Evolutionary conservation across 192 early-diverging fungal genomes (phyloP).

Genomic region (Linnemannia elongata): DNA sequence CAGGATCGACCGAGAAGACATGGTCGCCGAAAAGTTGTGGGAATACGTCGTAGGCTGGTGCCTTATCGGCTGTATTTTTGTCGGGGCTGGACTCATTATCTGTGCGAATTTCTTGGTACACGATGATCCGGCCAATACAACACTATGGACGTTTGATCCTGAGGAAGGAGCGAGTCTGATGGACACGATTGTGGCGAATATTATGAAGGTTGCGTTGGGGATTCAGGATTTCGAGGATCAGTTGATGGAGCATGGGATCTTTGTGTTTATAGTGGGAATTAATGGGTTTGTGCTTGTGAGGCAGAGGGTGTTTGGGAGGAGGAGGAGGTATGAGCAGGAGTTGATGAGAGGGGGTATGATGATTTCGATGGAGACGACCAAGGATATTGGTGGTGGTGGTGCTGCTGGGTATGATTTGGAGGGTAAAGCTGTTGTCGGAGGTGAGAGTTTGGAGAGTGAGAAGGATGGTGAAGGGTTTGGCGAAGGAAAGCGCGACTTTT

Average conservation of each 20-base stretch:
- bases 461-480: slow-evolving; percentile 57
- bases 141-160: slow-evolving; percentile 32
- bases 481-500: slow-evolving; percentile 50
- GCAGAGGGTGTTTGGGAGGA: slow-evolving; percentile 32
- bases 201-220: slow-evolving; percentile 34
- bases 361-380: slow-evolving; percentile 9
- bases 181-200: slow-evolving; percentile 32
- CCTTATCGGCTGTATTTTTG: slow-evolving; percentile 26
- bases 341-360: slow-evolving; percentile 54
- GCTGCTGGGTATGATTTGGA: background rate
- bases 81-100: slow-evolving; percentile 18
- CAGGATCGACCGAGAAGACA: background rate
- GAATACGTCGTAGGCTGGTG: slow-evolving; percentile 50
- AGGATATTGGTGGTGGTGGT: slow-evolving; percentile 24
- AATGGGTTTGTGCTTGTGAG: slow-evolving; percentile 39
- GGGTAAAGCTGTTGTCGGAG: background rate
- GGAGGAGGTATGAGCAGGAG: slow-evolving; percentile 22
- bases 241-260: slow-evolving; percentile 51
- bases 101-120: slow-evolving; percentile 23
- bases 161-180: slow-evolving; percentile 29
- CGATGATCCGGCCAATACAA: background rate
- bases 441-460: background rate
- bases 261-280: slow-evolving; percentile 41
- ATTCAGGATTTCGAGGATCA: slow-evolving; percentile 44
- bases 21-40: slow-evolving; percentile 29